Base-by-base conservation (phyloP, 106 monocot genomes). In the Dactylorhiza incarnata region DNA sequence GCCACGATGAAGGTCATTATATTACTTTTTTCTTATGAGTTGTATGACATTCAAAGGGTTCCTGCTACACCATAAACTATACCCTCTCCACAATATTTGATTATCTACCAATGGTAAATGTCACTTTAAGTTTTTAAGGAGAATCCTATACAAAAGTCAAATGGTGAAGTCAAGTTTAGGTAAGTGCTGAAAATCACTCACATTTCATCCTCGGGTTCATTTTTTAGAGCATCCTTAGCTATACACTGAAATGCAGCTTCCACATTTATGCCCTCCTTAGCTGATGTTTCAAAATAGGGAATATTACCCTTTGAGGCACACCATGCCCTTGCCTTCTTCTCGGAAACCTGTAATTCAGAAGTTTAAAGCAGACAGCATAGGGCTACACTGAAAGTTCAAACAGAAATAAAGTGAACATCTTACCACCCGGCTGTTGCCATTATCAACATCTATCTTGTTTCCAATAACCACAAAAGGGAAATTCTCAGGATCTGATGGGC, bases 271-370 rank as follows among this genome's bases (percentile, higher is more conserved):
- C 89, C 91, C 65, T 95, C 94, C 79, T 95, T 95, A 15, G 94
- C 94, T 74, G 91, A 95, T 45, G 91, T 91, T 80, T 95, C 94
- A 69, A 91, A 95, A 74, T 95, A 95, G 49, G 91, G 91, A 59
- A 91, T 91, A 74, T 89, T 87, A 8, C 95, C 91, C 77, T 95
- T 95, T 12, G 91, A 95, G 7, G 83, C 86, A 78, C 94, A 94
- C 88, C 90, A 94, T 59, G 86, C 88, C 54, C 47, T 90, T 20
- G 88, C 94, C 69, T 91, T 94, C 74, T 94, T 88, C 81, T 94
- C 90, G 26, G 94, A 88, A 70, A 94, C 94, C 93, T 94, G 79
- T 9, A 52, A 74, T 29, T 4, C 45, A 14, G 9, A 55, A 56
- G 14, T n/a, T 5, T 10, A 12, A 63, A 48, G 43, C 45, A 29